Conservation (phyloP, 768 basidiomycete species). For the Podaxis mareebaensis region DNA sequence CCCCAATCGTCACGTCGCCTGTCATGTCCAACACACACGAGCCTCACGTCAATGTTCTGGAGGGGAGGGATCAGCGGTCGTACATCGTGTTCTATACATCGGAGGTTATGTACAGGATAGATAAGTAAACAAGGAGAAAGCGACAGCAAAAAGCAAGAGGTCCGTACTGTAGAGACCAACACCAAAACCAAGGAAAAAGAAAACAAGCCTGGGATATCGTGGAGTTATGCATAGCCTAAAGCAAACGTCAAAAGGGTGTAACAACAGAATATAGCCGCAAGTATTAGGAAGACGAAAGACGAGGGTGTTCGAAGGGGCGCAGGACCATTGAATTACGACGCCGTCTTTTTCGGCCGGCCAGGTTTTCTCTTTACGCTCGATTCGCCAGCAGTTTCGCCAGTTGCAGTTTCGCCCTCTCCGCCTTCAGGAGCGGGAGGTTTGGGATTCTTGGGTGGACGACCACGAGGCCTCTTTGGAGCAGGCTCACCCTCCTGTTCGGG, state of each 20-base stretch:
- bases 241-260: conserved; percentile 16
- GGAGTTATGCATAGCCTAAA: conserved; percentile 17
- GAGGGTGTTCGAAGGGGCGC: conserved; percentile 20
- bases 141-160: conserved; percentile 28
- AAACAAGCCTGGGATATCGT: conserved; percentile 20
- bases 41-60: conserved; percentile 17
- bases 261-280: conserved; percentile 25
- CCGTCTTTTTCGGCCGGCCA: conserved; percentile 68
- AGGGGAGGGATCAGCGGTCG: conserved; percentile 19
- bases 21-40: conserved; percentile 25
- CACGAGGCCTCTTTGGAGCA: conserved; percentile 65
- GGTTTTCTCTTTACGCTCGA: conserved; percentile 65
- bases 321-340: conserved; percentile 21
- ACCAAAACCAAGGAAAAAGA: conserved; percentile 29
- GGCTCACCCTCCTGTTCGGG: conserved; percentile 49
- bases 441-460: conserved; percentile 71
- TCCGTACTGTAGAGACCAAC: conserved; percentile 26
- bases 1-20: conserved; percentile 14
- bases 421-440: conserved; percentile 46
- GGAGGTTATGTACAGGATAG: conserved; percentile 37
- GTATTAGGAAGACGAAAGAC: conserved; percentile 27
- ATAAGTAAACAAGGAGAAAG: conserved; percentile 33
- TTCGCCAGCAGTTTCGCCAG: conserved; percentile 43
- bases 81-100: conserved; percentile 30
- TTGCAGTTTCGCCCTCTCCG: conserved; percentile 26